A percentile compares a stretch with the other conserved stretches of the same genome.
Conservation (phyloP, 148 eudicot species). For the Pharnaceum exiguum region DNA sequence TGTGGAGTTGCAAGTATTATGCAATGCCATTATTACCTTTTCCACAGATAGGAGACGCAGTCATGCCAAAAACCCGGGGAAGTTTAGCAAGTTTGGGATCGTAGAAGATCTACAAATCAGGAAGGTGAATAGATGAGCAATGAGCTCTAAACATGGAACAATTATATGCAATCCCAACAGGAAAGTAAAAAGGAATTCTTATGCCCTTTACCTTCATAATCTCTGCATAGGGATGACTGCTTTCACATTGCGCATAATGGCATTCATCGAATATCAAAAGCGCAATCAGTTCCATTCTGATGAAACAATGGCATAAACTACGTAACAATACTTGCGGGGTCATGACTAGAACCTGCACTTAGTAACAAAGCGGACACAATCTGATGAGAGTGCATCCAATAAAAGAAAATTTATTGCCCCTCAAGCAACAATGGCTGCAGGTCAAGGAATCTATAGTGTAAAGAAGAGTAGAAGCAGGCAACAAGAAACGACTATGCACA, state of each 20-base stretch:
- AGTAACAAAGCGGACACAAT: not conserved
- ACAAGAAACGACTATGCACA: too few relatives aligned
- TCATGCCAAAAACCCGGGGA: conserved; percentile 99
- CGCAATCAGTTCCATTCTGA: conserved; percentile 67
- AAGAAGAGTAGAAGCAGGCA: too few relatives aligned
- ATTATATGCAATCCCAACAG: not conserved
- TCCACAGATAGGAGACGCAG: conserved; percentile 87
- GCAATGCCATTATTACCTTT: conserved; percentile 50
- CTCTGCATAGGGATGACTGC: conserved; percentile 94
- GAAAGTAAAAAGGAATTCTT: not conserved
- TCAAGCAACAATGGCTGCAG: not conserved
- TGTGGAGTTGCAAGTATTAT: too few relatives aligned
- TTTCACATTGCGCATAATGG: conserved; percentile 87
- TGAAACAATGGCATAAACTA: conserved; percentile 72
- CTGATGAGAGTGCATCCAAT: not conserved
- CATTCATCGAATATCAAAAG: conserved; percentile 97
- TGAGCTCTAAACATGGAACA: not conserved
- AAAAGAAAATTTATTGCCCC: not conserved
- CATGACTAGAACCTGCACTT: conserved; percentile 84
- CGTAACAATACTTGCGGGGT: conserved; percentile 72
- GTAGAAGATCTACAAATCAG: conserved; percentile 65
- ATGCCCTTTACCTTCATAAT: conserved; percentile 76
- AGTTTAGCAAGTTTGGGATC: conserved; percentile 31
- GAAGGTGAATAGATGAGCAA: not conserved
- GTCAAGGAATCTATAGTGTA: too few relatives aligned